These are phyloP conservation scores for Brassica incana DNA, from an alignment of 345 rosid species.

Conservation along the genomic window DNA sequence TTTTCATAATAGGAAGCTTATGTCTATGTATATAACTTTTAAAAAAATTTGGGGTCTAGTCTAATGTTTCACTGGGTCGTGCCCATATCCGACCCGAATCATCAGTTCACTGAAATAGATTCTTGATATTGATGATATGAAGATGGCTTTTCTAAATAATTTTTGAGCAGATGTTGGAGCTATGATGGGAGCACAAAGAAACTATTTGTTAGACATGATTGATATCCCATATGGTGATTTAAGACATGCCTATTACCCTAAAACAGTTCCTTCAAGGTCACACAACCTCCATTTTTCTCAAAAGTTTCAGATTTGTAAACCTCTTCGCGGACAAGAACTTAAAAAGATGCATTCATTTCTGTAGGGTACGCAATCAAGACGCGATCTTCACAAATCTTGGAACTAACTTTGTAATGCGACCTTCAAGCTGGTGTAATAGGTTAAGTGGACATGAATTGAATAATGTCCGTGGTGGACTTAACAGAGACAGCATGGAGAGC, in stretches of 20 bases:
- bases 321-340: neutral
- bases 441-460: neutral
- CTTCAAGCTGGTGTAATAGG: conserved; percentile 22
- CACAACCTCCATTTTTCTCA: neutral
- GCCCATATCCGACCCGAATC: neutral
- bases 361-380: conserved; percentile 19
- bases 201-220: conserved; percentile 30
- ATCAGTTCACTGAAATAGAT: neutral
- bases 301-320: neutral
- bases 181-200: conserved; percentile 19
- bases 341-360: neutral
- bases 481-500: conserved; percentile 19
- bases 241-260: conserved; percentile 27
- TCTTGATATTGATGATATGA: neutral
- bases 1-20: neutral
- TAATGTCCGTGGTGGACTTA: neutral
- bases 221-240: conserved; percentile 20
- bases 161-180: conserved; percentile 25
- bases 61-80: neutral
- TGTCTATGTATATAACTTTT: no score
- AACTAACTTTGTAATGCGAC: conserved; percentile 27
- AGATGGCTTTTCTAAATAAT: neutral
- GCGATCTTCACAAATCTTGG: conserved; percentile 12
- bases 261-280: conserved; percentile 31
- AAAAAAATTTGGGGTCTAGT: neutral